Evolutionary conservation across 2,329 filamentous ascomycete genomes (phyloP), one percentile per base, ranked within the genome.

Genomic region (Rasamsonia emersonii): DNA sequence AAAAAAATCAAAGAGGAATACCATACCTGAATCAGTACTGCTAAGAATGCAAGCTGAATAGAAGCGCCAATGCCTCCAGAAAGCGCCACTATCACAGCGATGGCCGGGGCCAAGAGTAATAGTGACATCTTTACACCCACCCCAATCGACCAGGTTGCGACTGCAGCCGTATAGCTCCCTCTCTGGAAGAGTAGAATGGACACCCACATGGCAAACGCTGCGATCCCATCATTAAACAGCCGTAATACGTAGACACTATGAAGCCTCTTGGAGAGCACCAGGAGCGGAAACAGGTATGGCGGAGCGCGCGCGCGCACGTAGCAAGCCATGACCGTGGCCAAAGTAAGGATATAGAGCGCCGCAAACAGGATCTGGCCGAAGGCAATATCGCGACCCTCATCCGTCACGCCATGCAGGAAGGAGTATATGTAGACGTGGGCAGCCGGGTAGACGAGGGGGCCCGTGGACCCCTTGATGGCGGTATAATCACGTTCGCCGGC

Each of bases 101-200:
- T 71, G 1, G 85, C 86, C 1, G 91, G 91, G 24, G 93, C 71
- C 5, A 79, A 75, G 24, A 98, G 70, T 24, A 98, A 68, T 29
- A 95, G 58, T 9, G 83, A 85, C 91, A 98, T 98, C 64, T 98
- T 98, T 47, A 91, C 76, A n/a, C 84, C 86, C 9, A 98, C 61
- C 1, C 86, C 89, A 49, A 77, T 71, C 30, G 79, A 81, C 64
- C 83, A 96, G 30, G 77, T 64, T 10, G 86, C 54, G 30, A 77
- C 79, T 5, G 79, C 91, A 1, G 80, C 47, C 16, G 77, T 77
- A 82, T 84, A 95, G 36, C 70, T 65, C 18, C 77, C 70, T 27
- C 72, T 73, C 63, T 95, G 85, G 53, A 86, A 82, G 41, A 76
- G 67, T 51, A 76, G 82, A 23, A 96, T 78, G n/a, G 85, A 75